These are phyloP conservation scores for Delonix regia DNA, from an alignment of 306 rosid genomes.

Conservation along the genomic window DNA sequence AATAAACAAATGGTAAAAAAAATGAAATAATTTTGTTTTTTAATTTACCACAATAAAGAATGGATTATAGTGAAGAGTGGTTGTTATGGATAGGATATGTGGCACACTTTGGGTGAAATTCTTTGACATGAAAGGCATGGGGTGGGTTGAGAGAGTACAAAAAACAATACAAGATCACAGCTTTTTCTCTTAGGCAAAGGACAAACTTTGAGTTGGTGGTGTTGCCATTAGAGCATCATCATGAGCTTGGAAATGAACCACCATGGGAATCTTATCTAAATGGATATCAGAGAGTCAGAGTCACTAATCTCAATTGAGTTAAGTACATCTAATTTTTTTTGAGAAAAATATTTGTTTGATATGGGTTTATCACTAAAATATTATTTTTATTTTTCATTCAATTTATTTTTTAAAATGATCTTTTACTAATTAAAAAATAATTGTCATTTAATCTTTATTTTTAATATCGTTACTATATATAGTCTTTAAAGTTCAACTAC, in stretches of 20 bases:
- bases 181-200: slow-evolving; percentile 25
- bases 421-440: too few relatives aligned
- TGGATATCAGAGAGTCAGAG: too few relatives aligned
- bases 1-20: too few relatives aligned
- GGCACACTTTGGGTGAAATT: slow-evolving; percentile 30
- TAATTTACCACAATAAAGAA: background rate
- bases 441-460: too few relatives aligned
- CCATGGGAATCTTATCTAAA: slow-evolving; percentile 42
- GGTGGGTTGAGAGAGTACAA: slow-evolving; percentile 17
- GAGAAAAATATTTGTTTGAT: too few relatives aligned
- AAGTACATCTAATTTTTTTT: too few relatives aligned
- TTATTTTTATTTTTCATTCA: too few relatives aligned
- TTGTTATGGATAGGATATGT: slow-evolving; percentile 18
- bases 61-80: slow-evolving; percentile 21
- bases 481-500: too few relatives aligned
- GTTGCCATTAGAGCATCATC: slow-evolving; percentile 39
- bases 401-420: too few relatives aligned
- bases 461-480: too few relatives aligned
- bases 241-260: slow-evolving; percentile 10
- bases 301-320: background rate
- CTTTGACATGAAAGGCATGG: slow-evolving; percentile 17
- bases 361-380: too few relatives aligned
- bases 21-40: too few relatives aligned
- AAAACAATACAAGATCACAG: background rate
- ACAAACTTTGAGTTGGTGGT: slow-evolving; percentile 27